Evolutionary conservation across 164 flowering plant species (phyloP), one percentile per base, ranked within the genome.

Genomic region (Euptelea pleiosperma): DNA sequence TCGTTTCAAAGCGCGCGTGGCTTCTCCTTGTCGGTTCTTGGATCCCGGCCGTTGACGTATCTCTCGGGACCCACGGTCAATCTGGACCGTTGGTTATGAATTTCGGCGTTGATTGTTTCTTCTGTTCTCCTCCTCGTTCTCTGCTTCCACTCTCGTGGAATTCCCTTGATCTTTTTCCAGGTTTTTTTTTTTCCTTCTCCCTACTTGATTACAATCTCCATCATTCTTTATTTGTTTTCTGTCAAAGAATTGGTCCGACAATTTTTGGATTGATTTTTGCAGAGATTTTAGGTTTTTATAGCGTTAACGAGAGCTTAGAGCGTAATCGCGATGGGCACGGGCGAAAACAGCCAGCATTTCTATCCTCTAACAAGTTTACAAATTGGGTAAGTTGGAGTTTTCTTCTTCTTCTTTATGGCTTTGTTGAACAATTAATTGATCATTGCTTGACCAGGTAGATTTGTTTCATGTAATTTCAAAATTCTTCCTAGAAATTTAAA

Each of bases 291-390:
- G 29, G 19, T 24, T 8, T 55, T 12, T 18, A n/a, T 3, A 5
- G 5, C 18, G 11, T 36, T 37, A 1, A 25, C 8, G 14, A 25
- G 3, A 6, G 36, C n/a, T 39, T 11, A 2, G 24, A 41, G 74
- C 29, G 26, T 33, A 37, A 30, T 37, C 18, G 31, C 29, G 25
- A 74, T 66, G 77, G 79, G 52, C 54, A 59, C 39, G 15, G 51
- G 44, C 36, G 71, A 61, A 46, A 65, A 31, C 24, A 52, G 41
- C 8, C 69, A 64, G 29, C 70, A 66, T 36, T 57, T 79, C 30
- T 81, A 79, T 59, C 79, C 75, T 48, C 66, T 81, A 9, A 81
- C 81, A 1, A 71, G 75, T 58, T 64, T 81, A 69, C 86, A 79
- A 42, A 79, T 81, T 48, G 86, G 86, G 86, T 79, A 68, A 60